Evolutionary conservation across 176 grass and related monocot species (phyloP).

Genomic region (Carex scoparia): DNA sequence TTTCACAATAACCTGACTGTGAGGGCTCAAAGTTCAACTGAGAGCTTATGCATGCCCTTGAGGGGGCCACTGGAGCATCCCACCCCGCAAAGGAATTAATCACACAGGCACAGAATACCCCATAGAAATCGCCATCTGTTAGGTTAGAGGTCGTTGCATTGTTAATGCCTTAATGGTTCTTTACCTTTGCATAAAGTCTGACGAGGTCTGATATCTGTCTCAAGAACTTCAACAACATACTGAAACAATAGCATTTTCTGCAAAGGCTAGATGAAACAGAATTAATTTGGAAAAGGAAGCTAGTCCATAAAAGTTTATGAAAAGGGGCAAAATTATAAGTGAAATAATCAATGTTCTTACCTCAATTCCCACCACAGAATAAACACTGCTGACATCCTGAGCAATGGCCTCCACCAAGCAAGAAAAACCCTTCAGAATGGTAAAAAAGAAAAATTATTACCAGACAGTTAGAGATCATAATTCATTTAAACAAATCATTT

Average conservation of each 20-base stretch:
- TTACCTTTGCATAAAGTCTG: constrained; percentile 74
- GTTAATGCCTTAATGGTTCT: neutral
- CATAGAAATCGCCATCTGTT: neutral
- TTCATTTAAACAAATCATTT: constrained; percentile 1
- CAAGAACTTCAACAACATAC: constrained; percentile 61
- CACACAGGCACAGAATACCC: constrained; percentile 10
- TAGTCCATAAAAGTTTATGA: constrained; percentile 12
- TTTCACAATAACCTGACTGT: neutral
- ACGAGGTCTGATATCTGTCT: constrained; percentile 72
- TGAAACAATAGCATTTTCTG: constrained; percentile 65
- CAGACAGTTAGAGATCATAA: neutral
- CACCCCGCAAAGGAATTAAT: neutral
- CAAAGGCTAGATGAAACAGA: constrained; percentile 42
- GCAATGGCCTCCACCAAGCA: constrained; percentile 49
- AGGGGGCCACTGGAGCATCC: neutral
- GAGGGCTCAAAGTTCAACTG: neutral
- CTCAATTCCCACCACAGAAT: constrained; percentile 42
- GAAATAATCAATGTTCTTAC: constrained; percentile 40
- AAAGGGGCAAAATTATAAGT: neutral
- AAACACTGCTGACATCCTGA: constrained; percentile 30
- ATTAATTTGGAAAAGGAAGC: constrained; percentile 18
- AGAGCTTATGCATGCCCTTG: neutral
- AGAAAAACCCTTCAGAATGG: constrained; percentile 54
- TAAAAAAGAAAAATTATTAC: constrained; percentile 5
- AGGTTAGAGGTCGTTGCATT: neutral